A percentile compares a stretch with the other conserved stretches of the same genome.
Conservation (phyloP, 2,329 filamentous ascomycete species). For the Tolypocladium cylindrosporum region DNA sequence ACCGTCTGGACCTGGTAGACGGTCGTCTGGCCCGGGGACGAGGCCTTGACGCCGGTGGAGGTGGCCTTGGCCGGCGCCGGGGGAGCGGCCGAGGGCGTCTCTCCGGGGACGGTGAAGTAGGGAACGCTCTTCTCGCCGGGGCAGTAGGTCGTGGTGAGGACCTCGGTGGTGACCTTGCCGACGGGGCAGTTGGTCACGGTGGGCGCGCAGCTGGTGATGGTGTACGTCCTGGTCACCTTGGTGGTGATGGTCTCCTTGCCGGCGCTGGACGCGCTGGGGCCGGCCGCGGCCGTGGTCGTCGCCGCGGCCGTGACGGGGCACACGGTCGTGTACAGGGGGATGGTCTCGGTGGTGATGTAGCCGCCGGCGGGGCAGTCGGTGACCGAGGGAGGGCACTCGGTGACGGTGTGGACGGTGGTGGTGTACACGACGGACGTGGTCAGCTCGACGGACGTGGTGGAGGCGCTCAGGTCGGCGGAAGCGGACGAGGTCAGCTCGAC, state of each 20-base stretch:
- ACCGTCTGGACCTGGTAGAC: neutral
- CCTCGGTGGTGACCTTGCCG: conserved; percentile 7
- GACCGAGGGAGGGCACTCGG: conserved; percentile 33
- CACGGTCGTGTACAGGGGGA: conserved; percentile 31
- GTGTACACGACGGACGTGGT: conserved; percentile 24
- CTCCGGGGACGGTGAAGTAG: neutral
- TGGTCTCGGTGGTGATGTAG: conserved; percentile 23
- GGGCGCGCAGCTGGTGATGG: conserved; percentile 47
- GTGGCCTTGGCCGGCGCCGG: neutral
- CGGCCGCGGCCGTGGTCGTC: neutral
- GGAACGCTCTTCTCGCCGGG: conserved; percentile 2
- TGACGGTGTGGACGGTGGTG: conserved; percentile 36
- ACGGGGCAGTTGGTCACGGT: conserved; percentile 48
- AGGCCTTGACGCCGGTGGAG: neutral
- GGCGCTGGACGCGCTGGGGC: conserved; percentile 11
- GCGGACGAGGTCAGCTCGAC: conserved; percentile 15
- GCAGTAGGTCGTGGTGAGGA: conserved; percentile 9
- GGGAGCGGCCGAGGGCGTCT: neutral
- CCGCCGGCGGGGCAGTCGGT: conserved; percentile 21
- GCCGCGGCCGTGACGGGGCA: conserved; percentile 19
- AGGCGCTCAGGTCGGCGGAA: conserved; percentile 11
- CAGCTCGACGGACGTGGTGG: conserved; percentile 3
- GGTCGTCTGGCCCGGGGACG: neutral
- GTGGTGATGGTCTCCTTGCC: conserved; percentile 32
- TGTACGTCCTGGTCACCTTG: conserved; percentile 42